These are phyloP conservation scores for Paraphoma sp. DNA, from an alignment of 2,329 filamentous ascomycete species.

Conservation along the genomic window DNA sequence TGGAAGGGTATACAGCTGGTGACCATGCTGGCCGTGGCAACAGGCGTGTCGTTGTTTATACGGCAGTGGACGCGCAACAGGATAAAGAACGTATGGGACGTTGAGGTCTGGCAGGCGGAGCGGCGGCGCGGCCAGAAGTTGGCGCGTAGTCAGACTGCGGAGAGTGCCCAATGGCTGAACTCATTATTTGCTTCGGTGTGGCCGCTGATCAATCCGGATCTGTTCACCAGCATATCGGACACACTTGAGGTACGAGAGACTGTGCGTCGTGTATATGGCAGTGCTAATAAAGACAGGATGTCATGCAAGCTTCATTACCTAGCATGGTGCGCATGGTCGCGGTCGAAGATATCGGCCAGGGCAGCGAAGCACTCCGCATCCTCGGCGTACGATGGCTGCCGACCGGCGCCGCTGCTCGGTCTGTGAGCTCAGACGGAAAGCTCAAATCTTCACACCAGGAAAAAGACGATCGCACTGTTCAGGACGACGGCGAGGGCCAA, in stretches of 20 bases:
- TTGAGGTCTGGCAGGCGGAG: slow-evolving; percentile 73
- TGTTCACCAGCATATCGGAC: slow-evolving; percentile 72
- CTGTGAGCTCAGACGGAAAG: slow-evolving; percentile 66
- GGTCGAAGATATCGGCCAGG: slow-evolving; percentile 77
- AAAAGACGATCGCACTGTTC: slow-evolving; percentile 59
- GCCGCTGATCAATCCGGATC: slow-evolving; percentile 77
- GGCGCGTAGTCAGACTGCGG: slow-evolving; percentile 59
- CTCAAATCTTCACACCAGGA: slow-evolving; percentile 56
- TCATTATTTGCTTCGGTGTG: slow-evolving; percentile 71
- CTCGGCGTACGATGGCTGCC: slow-evolving; percentile 76
- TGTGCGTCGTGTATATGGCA: not conserved
- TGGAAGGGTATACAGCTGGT: slow-evolving; percentile 37
- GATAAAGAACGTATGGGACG: slow-evolving; percentile 68
- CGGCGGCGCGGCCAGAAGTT: slow-evolving; percentile 60
- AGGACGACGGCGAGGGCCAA: slow-evolving; percentile 51
- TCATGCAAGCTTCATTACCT: slow-evolving; percentile 79
- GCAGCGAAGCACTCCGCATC: slow-evolving; percentile 73
- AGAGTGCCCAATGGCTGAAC: slow-evolving; percentile 76
- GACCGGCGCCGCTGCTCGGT: slow-evolving; percentile 70
- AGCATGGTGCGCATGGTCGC: slow-evolving; percentile 75
- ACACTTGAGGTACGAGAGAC: slow-evolving; percentile 62
- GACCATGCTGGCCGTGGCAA: slow-evolving; percentile 34
- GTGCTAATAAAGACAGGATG: slow-evolving; percentile 56
- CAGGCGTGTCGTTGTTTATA: slow-evolving; percentile 54
- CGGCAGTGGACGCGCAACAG: slow-evolving; percentile 68